Evolutionary conservation across 345 rosid genomes (phyloP).

Genomic region (Brassica carinata): DNA sequence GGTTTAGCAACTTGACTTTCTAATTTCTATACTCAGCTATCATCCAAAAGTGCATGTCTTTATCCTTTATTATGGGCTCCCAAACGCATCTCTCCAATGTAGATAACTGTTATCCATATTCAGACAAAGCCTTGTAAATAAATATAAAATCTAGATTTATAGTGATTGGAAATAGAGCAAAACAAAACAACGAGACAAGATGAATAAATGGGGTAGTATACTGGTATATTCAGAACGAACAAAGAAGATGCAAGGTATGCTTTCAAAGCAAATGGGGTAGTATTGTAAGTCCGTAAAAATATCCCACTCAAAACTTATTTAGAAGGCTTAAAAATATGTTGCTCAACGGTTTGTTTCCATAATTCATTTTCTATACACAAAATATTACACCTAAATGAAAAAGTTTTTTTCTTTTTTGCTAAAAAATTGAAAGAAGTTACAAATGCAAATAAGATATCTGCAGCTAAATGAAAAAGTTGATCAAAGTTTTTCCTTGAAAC

Average conservation of each 20-base stretch:
- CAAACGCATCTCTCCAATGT: conserved; percentile 28
- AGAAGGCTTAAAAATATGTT: background rate
- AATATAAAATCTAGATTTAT: background rate
- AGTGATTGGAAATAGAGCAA: background rate
- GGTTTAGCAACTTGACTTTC: conserved; percentile 20
- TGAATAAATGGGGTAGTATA: too few species aligned
- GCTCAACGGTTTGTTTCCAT: background rate
- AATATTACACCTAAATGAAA: too few species aligned
- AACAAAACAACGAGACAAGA: background rate
- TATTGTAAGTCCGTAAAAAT: background rate
- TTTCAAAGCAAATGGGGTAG: background rate
- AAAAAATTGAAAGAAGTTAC: too few species aligned
- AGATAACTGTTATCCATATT: conserved; percentile 23
- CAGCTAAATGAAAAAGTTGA: too few species aligned
- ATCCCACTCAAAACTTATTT: background rate
- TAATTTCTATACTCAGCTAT: background rate
- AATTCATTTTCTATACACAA: background rate
- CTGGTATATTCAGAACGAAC: too few species aligned
- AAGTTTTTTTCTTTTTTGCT: background rate
- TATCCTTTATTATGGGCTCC: conserved; percentile 32
- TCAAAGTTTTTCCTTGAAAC: too few species aligned
- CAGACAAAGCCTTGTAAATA: conserved; percentile 3
- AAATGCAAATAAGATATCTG: too few species aligned
- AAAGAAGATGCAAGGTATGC: too few species aligned
- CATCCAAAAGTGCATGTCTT: conserved; percentile 32